Base-by-base conservation (phyloP, 352 stramenopile genomes). In the Blastocystis sp. region DNA sequence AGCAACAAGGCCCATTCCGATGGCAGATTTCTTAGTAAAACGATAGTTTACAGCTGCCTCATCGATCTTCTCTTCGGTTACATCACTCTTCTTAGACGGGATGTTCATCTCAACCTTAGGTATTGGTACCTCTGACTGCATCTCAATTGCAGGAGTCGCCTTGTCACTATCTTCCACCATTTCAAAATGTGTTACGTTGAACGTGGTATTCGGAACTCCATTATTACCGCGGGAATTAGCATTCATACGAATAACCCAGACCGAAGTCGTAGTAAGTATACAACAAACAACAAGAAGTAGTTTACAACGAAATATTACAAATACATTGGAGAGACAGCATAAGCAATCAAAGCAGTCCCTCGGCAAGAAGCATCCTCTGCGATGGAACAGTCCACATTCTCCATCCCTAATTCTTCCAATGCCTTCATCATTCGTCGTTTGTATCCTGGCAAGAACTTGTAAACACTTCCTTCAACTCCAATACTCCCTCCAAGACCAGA, bases 391-490 rank as follows among this genome's bases (percentile, higher is more conserved):
- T 89, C 83, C 69, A 80, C 69, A 57, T 58, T 52, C 42, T 85
- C n/a, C 46, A 75, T 66, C 19, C 65, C 78, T 6, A 89, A 35
- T 59, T 89, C 86, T 32, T 29, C 73, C 16, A 89, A 39, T 37
- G 57, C 88, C 46, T 85, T 57, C 0, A 65, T n/a, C 11, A 89
- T 66, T 7, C 87, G 54, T 43, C 57, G 52, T 19, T 81, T 85
- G 29, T 89, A 89, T 32, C 49, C 59, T 0, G 88, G 88, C 46
- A 90, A 21, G 35, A 88, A 89, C 16, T 89, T 37, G 51, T 89
- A 90, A 9, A 90, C 87, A 69, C 80, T 89, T 35, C 89, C 89
- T 59, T 90, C 89, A 19, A 90, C 88, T 21, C 80, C 88, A 0
- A 90, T 88, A 16, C 52, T 81, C 14, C 54, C 61, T 14, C 16